A percentile compares a stretch with the other conserved stretches of the same genome.
These are phyloP conservation scores for Sporisorium graminicola DNA, from an alignment of 1,284 basidiomycete genomes.

Conservation along the genomic window DNA sequence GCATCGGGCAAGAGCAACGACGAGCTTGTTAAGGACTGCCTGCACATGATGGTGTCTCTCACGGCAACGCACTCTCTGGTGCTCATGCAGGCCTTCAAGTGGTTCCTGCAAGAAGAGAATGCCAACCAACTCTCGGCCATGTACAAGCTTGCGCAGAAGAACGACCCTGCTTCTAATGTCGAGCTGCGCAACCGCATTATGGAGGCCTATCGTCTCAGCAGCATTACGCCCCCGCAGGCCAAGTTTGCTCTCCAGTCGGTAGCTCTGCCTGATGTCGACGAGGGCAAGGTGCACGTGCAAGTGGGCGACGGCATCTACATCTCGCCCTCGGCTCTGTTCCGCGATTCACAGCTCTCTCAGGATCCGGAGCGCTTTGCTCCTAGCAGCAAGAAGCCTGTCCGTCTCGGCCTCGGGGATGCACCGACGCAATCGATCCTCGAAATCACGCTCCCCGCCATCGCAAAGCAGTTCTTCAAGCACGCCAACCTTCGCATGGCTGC, in stretches of 20 bases:
- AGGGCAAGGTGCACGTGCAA: conserved; percentile 27
- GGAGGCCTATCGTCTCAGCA: conserved; percentile 48
- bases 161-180: conserved; percentile 31
- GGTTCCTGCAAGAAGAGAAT: conserved; percentile 43
- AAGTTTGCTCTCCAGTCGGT: conserved; percentile 39
- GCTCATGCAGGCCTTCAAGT: conserved; percentile 45
- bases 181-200: conserved; percentile 43
- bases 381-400: conserved; percentile 22
- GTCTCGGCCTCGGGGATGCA: conserved; percentile 47
- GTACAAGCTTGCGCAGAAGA: conserved; percentile 31
- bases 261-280: conserved; percentile 28
- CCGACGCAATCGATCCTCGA: conserved; percentile 45
- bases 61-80: conserved; percentile 47
- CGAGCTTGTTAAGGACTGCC: conserved; percentile 42
- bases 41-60: conserved; percentile 50
- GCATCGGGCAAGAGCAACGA: conserved; percentile 46
- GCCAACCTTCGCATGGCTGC: conserved; percentile 37
- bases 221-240: conserved; percentile 38
- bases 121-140: conserved; percentile 28
- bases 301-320: conserved; percentile 48
- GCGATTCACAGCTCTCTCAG: conserved; percentile 39
- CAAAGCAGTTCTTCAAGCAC: conserved; percentile 49
- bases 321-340: conserved; percentile 40
- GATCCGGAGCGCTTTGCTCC: conserved; percentile 31
- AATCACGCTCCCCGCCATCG: conserved; percentile 43